Conservation (phyloP, 768 basidiomycete species). For the Tricholoma bakamatsutake region DNA sequence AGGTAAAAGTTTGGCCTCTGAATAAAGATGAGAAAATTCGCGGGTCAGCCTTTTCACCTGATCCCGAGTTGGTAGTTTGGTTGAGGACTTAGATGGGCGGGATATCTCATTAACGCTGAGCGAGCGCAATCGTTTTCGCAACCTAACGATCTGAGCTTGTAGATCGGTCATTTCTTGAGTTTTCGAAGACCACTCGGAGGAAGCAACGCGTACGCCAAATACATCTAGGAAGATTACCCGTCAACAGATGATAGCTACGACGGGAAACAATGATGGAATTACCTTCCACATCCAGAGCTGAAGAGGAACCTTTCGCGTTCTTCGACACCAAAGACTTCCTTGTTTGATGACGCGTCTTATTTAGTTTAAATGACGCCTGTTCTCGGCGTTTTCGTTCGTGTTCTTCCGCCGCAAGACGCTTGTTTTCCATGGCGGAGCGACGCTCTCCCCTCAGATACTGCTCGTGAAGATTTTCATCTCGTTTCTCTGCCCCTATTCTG, state of each 20-base stretch:
- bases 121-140: slow-evolving; percentile 57
- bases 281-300: slow-evolving; percentile 4
- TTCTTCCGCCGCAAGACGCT: slow-evolving; percentile 6
- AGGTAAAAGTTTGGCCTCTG: slow-evolving; percentile 45
- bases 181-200: slow-evolving; percentile 26
- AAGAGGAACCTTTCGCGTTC: not conserved
- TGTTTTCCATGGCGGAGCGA: slow-evolving; percentile 12
- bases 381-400: slow-evolving; percentile 13
- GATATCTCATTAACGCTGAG: slow-evolving; percentile 53
- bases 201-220: slow-evolving; percentile 42
- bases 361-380: slow-evolving; percentile 12
- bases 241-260: not conserved
- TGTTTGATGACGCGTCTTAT: not conserved
- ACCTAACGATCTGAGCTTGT: slow-evolving; percentile 41
- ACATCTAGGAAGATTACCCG: slow-evolving; percentile 39
- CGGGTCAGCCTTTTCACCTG: slow-evolving; percentile 41
- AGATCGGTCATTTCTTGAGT: slow-evolving; percentile 37
- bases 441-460: slow-evolving; percentile 9
- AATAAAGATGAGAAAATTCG: slow-evolving; percentile 39
- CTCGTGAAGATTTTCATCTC: slow-evolving; percentile 11
- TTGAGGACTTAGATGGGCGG: slow-evolving; percentile 36
- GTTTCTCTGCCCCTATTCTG: slow-evolving; percentile 19
- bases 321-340: not conserved
- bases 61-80: slow-evolving; percentile 45
- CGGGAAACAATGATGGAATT: not conserved